phyloP scores from a whole-genome alignment of 495 filamentous ascomycete species.

The Parathielavia hyrcaniae region DNA sequence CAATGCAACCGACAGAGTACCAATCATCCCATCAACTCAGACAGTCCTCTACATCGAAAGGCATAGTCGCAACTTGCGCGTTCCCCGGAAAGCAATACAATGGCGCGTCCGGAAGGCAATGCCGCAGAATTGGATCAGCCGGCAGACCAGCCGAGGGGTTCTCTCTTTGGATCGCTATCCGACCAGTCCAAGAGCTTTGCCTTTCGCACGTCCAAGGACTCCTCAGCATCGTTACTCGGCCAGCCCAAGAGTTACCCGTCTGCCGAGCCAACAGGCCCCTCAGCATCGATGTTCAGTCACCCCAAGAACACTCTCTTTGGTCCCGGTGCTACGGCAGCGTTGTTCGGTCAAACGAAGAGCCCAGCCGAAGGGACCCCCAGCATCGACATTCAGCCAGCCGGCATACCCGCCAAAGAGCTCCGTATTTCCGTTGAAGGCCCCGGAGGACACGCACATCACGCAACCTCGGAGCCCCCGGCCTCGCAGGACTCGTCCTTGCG shows the following conservation, averaged over 20 bases:
- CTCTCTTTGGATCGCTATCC: constrained; percentile 1
- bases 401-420: not conserved
- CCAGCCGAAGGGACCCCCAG: not conserved
- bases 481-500: not conserved
- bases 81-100: not conserved
- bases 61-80: not conserved
- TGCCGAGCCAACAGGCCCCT: not conserved
- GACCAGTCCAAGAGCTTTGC: not conserved
- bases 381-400: not conserved
- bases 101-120: constrained; percentile 1
- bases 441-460: not conserved
- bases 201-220: constrained; percentile 2
- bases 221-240: not conserved
- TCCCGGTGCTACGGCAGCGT: too few species aligned
- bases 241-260: not conserved
- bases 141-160: not conserved
- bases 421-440: not conserved
- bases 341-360: not conserved
- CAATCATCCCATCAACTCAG: not conserved
- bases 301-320: too few species aligned
- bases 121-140: constrained; percentile 1
- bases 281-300: too few species aligned
- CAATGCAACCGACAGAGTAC: not conserved
- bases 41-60: not conserved
- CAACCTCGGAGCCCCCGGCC: not conserved